A percentile compares a stretch with the other conserved stretches of the same genome.
Evolutionary conservation across 371 early-diverging fungal genomes (phyloP).

Genomic region (Apophysomyces variabilis): DNA sequence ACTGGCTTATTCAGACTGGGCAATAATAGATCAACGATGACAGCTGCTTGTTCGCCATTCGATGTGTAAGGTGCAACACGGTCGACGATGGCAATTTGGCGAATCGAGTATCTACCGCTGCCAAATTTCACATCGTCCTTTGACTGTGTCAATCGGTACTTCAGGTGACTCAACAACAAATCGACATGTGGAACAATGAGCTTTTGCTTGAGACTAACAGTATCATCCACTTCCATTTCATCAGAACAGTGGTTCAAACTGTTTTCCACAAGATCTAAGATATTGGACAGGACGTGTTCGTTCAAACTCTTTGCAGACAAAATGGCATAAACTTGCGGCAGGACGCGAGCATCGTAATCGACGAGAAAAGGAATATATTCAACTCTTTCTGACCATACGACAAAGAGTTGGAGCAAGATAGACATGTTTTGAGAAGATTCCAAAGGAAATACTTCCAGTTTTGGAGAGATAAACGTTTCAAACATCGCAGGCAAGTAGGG

Average conservation of each 20-base stretch:
- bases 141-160: constrained; percentile 58
- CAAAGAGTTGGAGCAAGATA: constrained; percentile 76
- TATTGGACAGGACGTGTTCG: constrained; percentile 66
- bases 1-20: constrained; percentile 80
- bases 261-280: constrained; percentile 80
- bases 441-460: constrained; percentile 68
- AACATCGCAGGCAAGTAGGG: constrained; percentile 81
- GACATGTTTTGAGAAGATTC: constrained; percentile 90
- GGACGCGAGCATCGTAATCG: constrained; percentile 61
- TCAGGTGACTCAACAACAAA: constrained; percentile 65
- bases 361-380: constrained; percentile 70
- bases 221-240: constrained; percentile 49
- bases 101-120: constrained; percentile 63
- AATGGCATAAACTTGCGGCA: constrained; percentile 72
- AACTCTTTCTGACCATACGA: constrained; percentile 72
- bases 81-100: constrained; percentile 83
- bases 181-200: constrained; percentile 70
- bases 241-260: constrained; percentile 60
- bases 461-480: constrained; percentile 66
- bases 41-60: constrained; percentile 65
- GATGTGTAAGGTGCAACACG: constrained; percentile 77
- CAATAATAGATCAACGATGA: constrained; percentile 78
- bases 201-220: constrained; percentile 44
- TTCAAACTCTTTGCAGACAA: constrained; percentile 80
- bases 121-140: constrained; percentile 57